Percentiles rank a stretch among this genome's conserved stretches.
Conservation (phyloP, 1,284 basidiomycete species). For the Porphyrellus sp. region DNA sequence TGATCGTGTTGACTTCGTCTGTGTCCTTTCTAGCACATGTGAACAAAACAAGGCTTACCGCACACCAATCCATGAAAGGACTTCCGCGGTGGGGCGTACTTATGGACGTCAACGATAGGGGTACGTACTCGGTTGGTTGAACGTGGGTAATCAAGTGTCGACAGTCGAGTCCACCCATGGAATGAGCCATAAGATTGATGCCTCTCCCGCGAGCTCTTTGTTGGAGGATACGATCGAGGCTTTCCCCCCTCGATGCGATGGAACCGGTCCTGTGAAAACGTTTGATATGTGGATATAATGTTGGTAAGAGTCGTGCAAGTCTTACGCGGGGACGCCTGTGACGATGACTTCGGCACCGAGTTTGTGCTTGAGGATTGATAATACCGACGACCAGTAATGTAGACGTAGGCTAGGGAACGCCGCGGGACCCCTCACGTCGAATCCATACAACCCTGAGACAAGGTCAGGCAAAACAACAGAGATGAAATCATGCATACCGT, state of each 20-base stretch:
- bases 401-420: slow-evolving; percentile 78
- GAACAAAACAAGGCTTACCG: slow-evolving; percentile 45
- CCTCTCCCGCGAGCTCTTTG: slow-evolving; percentile 66
- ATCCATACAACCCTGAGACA: slow-evolving; percentile 84
- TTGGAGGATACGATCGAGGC: slow-evolving; percentile 74
- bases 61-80: slow-evolving; percentile 99
- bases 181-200: slow-evolving; percentile 93
- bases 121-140: slow-evolving; percentile 79
- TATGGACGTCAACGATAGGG: slow-evolving; percentile 86
- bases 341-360: slow-evolving; percentile 93
- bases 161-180: slow-evolving; percentile 96
- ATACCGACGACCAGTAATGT: slow-evolving; percentile 94
- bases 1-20: slow-evolving; percentile 32
- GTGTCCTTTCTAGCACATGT: slow-evolving; percentile 7
- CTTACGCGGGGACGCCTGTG: slow-evolving; percentile 90
- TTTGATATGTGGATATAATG: not conserved
- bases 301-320: slow-evolving; percentile 9
- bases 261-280: slow-evolving; percentile 77
- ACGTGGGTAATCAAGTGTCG: slow-evolving; percentile 88
- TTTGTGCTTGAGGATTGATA: slow-evolving; percentile 78
- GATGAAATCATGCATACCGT: slow-evolving; percentile 58
- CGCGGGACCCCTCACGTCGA: slow-evolving; percentile 79
- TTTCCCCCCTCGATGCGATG: slow-evolving; percentile 78
- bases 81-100: slow-evolving; percentile 94
- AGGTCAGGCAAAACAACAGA: slow-evolving; percentile 11